A percentile compares a stretch with the other conserved stretches of the same genome.
Conservation (phyloP, 306 rosid species). For the Vigna reflexopilosa region DNA sequence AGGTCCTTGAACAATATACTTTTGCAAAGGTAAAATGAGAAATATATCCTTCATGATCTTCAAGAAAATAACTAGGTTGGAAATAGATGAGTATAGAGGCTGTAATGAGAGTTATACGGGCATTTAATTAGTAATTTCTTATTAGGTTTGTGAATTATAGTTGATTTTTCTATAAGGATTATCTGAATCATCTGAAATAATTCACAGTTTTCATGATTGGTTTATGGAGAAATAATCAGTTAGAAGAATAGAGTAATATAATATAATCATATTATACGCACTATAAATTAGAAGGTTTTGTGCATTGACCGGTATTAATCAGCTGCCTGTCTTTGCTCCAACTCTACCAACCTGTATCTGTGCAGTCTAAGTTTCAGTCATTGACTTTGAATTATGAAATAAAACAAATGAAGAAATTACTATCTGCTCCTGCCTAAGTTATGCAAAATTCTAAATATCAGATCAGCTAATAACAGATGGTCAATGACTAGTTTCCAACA, state of each 20-base stretch:
- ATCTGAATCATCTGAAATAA: constrained; percentile 21
- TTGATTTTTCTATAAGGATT: constrained; percentile 30
- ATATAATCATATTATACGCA: constrained; percentile 24
- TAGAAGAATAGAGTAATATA: constrained; percentile 2
- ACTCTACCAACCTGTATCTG: constrained; percentile 10
- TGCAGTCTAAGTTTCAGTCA: constrained; percentile 21
- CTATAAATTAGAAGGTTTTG: constrained; percentile 14
- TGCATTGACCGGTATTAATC: constrained; percentile 21
- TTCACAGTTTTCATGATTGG: constrained; percentile 24
- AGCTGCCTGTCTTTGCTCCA: constrained; percentile 19
- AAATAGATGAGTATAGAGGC: constrained; percentile 18
- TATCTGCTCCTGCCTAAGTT: constrained; percentile 14
- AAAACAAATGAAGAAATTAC: constrained; percentile 27
- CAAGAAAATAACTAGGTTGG: constrained; percentile 23
- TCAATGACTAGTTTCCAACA: constrained; percentile 18
- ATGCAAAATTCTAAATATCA: constrained; percentile 31
- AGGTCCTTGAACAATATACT: constrained; percentile 94
- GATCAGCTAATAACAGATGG: constrained; percentile 27
- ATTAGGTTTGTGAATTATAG: constrained; percentile 21
- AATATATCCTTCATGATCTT: constrained; percentile 10
- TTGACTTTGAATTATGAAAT: constrained; percentile 15
- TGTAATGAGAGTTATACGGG: constrained; percentile 18
- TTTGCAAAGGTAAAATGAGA: constrained; percentile 83
- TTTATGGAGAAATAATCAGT: constrained; percentile 21
- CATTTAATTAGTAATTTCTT: background rate